Evolutionary conservation across 2,329 filamentous ascomycete genomes (phyloP), one percentile per base, ranked within the genome.

Genomic region (Rutstroemia sp.): DNA sequence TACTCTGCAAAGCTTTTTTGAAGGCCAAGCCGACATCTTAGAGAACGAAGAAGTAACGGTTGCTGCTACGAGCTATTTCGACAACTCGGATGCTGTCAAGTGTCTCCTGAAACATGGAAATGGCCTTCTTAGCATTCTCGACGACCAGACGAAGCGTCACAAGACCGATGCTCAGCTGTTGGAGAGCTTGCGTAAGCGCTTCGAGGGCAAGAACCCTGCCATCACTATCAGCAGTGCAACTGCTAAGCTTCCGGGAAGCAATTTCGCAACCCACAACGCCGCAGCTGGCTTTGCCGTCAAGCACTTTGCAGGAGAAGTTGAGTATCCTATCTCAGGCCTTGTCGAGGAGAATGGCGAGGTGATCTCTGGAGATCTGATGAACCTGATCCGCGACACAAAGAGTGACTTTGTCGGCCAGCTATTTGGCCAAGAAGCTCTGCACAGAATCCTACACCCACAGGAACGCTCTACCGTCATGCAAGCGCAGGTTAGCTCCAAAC

Each of bases 301-400:
- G 71, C 94, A 99, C 72, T 99, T 95, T 71, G 92, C 92, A 41
- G 94, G 94, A 51, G 94, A 97, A 69, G 89, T 99, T 5, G 94
- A 99, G 59, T 99, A 99, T 68, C 86, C 89, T 2, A 81, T 95
- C 59, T 86, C 87, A 64, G 89, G 89, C 5, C 76, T 99, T 21
- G 80, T 97, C 2, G 94, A 99, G 71, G 92, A 96, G 73, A 99
- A 99, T 63, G 90, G 92, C 53, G 94, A 99, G 70, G 84, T 96
- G 60, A 94, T 99, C 61, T 96, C 92, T 4, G 92, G 91, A 25
- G 94, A 99, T 71, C 76, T 99, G 65, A 90, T 99, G 79, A 96
- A 95, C 72, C 80, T 99, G 65, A 87, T 99, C 73, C 89, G 87
- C 66, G 84, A 84, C 4, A 92, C 90, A 57, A 92, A 89, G 73